phyloP scores from a whole-genome alignment of 75 land plant species.

The Adiantum capillusveneris region DNA sequence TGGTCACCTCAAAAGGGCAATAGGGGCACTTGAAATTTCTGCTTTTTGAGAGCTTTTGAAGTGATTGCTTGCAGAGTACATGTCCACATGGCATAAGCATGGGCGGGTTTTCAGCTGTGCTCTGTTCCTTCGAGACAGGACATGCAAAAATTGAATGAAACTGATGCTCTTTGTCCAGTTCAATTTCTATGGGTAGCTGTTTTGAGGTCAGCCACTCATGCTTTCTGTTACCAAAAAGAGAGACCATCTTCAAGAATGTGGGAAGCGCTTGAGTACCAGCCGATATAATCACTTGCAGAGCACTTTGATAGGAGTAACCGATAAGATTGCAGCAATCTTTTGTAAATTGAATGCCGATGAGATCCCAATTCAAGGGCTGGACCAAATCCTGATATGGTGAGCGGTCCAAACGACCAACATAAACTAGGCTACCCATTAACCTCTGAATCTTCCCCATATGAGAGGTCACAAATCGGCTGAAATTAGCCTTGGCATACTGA shows the following conservation, averaged over 20 bases:
- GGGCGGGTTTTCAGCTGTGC: slow-evolving; percentile 74
- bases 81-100: slow-evolving; percentile 91
- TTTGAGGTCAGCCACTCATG: slow-evolving; percentile 74
- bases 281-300: slow-evolving; percentile 58
- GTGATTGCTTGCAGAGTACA: slow-evolving; percentile 82
- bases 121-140: slow-evolving; percentile 74
- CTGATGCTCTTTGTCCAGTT: slow-evolving; percentile 68
- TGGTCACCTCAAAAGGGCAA: slow-evolving; percentile 52
- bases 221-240: slow-evolving; percentile 62
- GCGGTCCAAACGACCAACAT: slow-evolving; percentile 44
- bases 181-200: slow-evolving; percentile 76
- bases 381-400: slow-evolving; percentile 79
- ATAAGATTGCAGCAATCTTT: slow-evolving; percentile 63
- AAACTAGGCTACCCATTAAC: slow-evolving; percentile 70
- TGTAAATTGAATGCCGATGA: slow-evolving; percentile 55
- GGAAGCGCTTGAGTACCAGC: slow-evolving; percentile 81
- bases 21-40: slow-evolving; percentile 86
- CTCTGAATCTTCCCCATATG: slow-evolving; percentile 66
- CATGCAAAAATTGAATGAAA: slow-evolving; percentile 90
- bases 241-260: slow-evolving; percentile 60
- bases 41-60: slow-evolving; percentile 63
- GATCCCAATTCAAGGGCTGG: slow-evolving; percentile 62
- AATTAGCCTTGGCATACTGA: slow-evolving; percentile 49
- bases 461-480: slow-evolving; percentile 51
- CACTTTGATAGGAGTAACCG: slow-evolving; percentile 80